phyloP scores from a whole-genome alignment of 768 basidiomycete species.

The Xanthoconium purpureum region DNA sequence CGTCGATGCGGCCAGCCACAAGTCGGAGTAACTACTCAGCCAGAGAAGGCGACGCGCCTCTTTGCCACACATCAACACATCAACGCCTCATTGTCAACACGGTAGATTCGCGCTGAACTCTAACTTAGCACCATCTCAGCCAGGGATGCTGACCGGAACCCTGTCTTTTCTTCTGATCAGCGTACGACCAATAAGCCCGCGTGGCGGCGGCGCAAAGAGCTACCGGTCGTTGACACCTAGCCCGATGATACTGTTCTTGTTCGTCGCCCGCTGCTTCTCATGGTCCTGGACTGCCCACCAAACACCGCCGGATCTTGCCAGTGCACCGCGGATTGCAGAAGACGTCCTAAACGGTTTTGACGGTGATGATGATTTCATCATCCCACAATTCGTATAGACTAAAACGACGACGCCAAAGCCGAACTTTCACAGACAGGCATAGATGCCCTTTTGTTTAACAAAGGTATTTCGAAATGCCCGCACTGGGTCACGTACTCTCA shows the following conservation, averaged over 20 bases:
- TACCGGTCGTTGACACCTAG: background rate
- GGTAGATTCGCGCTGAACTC: background rate
- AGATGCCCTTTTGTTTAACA: constrained; percentile 14
- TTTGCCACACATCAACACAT: background rate
- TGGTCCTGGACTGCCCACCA: constrained; percentile 31
- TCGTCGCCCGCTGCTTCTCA: constrained; percentile 15
- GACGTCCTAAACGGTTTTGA: constrained; percentile 18
- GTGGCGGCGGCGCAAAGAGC: background rate
- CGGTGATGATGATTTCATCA: constrained; percentile 17
- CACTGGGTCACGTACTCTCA: constrained; percentile 8
- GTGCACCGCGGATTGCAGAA: background rate
- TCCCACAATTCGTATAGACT: constrained; percentile 3
- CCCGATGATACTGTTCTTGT: constrained; percentile 5
- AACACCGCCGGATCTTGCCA: constrained; percentile 20
- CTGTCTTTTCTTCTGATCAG: background rate
- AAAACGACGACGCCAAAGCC: constrained; percentile 13
- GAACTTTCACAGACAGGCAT: constrained; percentile 20
- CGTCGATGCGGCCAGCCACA: too few species aligned
- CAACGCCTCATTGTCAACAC: constrained; percentile 9
- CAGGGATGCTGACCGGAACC: background rate
- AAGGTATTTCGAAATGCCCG: constrained; percentile 13
- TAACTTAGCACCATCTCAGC: background rate
- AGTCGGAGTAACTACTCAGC: constrained; percentile 2
- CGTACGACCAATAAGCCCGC: background rate
- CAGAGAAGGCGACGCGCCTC: background rate